Base-by-base conservation (phyloP, 2,329 filamentous ascomycete species). In the Teratosphaeria zuluensis region DNA sequence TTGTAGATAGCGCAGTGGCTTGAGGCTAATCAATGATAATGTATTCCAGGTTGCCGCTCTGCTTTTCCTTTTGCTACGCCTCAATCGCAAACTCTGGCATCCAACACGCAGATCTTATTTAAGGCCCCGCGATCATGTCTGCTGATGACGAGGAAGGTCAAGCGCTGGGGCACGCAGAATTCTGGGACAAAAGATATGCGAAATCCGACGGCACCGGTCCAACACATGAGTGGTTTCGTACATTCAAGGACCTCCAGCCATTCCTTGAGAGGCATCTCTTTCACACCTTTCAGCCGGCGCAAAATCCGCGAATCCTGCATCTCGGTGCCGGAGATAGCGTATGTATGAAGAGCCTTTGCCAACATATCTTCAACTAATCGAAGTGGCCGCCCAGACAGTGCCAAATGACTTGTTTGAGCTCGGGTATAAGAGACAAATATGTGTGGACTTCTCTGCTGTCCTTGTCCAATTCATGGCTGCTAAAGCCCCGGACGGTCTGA, bases 171-270 rank as follows among this genome's bases (percentile, higher is more conserved):
- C 68, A 70, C 33, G 63, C 77, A 8, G 72, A 74, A 19, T 83
- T 78, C 67, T 83, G 81, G 81, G 76, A 83, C 64, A 65, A 73
- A 54, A 74, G 76, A 2, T 83, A 82, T 65, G 68, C 56, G 1
- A 68, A 73, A 42, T 70, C 74, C 0, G 70, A 73, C 51, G 68
- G 68, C 30, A 68, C 73, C 3, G 62, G 68, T 31, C 77, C 76
- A 3, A 77, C 75, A 0, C 78, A 82, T 64, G 81, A 84, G 65
- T 84, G 81, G 81, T 80, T 81, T 62, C 75, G 77, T n/a, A 72
- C 73, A 2, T 84, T 79, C 62, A 59, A 65, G 1, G 75, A 78
- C 9, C 71, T 84, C 0, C 70, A 78, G 60, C 70, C 74, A 0
- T 83, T 81, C 61, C 75, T 84, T 52, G 30, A 68, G 64, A 11